Evolutionary conservation across 1,139 yeast genomes (phyloP), one percentile per base, ranked within the genome.

Genomic region (Sugiyamaella novakii): DNA sequence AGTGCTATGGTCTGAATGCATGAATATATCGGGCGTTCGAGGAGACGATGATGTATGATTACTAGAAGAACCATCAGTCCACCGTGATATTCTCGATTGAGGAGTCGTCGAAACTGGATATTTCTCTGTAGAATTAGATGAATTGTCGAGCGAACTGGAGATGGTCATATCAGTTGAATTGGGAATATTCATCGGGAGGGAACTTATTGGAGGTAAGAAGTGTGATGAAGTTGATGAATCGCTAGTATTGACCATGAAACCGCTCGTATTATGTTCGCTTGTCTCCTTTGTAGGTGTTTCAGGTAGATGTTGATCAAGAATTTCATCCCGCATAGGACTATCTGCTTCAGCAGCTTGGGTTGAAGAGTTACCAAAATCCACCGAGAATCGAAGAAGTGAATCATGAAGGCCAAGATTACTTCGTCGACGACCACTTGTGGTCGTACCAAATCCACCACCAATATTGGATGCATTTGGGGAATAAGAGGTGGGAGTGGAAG

Each of bases 1-100:
- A 14, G 27, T 28, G 31, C 15, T 25, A 4, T 19, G 33, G 19
- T 39, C 41, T 14, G 46, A 14, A 22, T 51, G 49, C 54, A 54
- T 48, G 31, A 48, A 24, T 29, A 55, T 39, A 25, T 59, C 61
- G 3, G 63, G 62, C 2, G 63, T 60, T 14, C 54, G 52, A 11
- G 64, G 63, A 1, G 61, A 56, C 3, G 56, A 46, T 15, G 55
- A 56, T 22, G 52, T 41, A 8, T 49, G 50, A 4, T 55, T 59
- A 39, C 55, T 54, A 6, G 60, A 53, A 6, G 59, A 50, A 53
- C 62, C 55, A 59, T 66, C 55, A 50, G 59, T 54, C 61, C 62
- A 27, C 39, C 53, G 43, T 48, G 54, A 33, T 56, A 53, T 30
- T 51, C 45, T 52, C 5, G 58, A 58, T 17, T 56, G 58, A 5